Conservation (phyloP, 768 basidiomycete genomes). For the Leccinum disarticulatum region DNA sequence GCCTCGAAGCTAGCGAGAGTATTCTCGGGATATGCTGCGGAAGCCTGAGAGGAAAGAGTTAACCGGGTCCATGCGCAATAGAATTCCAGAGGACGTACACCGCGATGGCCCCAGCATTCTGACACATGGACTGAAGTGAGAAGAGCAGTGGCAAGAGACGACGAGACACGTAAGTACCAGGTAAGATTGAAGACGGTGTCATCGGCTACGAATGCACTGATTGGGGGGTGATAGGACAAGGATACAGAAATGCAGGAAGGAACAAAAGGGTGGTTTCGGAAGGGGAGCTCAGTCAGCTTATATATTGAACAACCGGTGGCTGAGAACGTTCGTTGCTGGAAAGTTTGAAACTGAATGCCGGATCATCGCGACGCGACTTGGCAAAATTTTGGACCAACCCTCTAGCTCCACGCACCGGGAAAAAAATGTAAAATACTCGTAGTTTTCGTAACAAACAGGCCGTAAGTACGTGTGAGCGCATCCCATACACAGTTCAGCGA, state of each 20-base stretch:
- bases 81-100: constrained; percentile 47
- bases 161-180: constrained; percentile 23
- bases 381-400: background rate
- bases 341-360: constrained; percentile 3
- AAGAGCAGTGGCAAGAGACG: background rate
- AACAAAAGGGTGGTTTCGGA: background rate
- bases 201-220: constrained; percentile 18
- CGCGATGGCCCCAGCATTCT: constrained; percentile 84
- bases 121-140: background rate
- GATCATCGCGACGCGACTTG: constrained; percentile 3
- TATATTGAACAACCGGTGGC: constrained; percentile 25
- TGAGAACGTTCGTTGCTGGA: constrained; percentile 15
- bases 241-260: background rate
- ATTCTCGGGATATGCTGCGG: constrained; percentile 87
- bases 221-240: background rate
- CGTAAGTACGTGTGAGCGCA: constrained; percentile 5
- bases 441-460: constrained; percentile 14
- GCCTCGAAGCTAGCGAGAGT: constrained; percentile 91
- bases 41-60: constrained; percentile 58
- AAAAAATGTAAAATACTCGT: background rate
- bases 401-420: constrained; percentile 3
- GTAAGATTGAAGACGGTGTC: constrained; percentile 21
- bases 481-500: background rate
- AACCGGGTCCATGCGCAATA: background rate
- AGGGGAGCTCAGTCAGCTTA: constrained; percentile 14